Evolutionary conservation across 257 asterid species (phyloP).

Genomic region (Perilla frutescens): DNA sequence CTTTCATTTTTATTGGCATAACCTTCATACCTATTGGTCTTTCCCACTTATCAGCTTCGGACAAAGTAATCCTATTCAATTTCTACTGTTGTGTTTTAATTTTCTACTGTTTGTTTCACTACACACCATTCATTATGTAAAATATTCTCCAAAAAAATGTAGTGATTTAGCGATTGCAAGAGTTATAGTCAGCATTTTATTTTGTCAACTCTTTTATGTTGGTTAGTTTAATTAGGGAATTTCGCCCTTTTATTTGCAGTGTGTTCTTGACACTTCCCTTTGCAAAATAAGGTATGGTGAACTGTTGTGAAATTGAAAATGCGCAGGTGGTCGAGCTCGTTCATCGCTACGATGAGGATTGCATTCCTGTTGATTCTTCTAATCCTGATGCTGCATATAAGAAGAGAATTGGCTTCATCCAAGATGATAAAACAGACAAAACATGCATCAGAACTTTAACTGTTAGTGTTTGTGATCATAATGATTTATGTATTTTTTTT

Average conservation of each 20-base stretch:
- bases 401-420: conserved; percentile 59
- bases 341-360: conserved; percentile 71
- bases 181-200: not conserved
- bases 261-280: too few species aligned
- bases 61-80: conserved; percentile 43
- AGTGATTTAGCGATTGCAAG: not conserved
- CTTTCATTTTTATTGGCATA: conserved; percentile 65
- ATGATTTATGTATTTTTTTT: not conserved
- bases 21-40: conserved; percentile 86
- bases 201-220: too few species aligned
- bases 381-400: conserved; percentile 37
- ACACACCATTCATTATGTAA: not conserved
- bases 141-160: not conserved
- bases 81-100: not conserved
- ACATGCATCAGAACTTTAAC: conserved; percentile 56
- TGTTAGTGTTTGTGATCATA: conserved; percentile 46
- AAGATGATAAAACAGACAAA: conserved; percentile 51
- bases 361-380: conserved; percentile 51
- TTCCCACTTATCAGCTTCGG: conserved; percentile 74
- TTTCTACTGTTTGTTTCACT: not conserved
- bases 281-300: not conserved
- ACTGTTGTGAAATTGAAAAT: conserved; percentile 2
- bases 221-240: too few species aligned
- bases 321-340: conserved; percentile 79
- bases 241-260: too few species aligned